A percentile compares a stretch with the other conserved stretches of the same genome.
Evolutionary conservation across 2,329 filamentous ascomycete species (phyloP).

Genomic region (Penicillium sp.): DNA sequence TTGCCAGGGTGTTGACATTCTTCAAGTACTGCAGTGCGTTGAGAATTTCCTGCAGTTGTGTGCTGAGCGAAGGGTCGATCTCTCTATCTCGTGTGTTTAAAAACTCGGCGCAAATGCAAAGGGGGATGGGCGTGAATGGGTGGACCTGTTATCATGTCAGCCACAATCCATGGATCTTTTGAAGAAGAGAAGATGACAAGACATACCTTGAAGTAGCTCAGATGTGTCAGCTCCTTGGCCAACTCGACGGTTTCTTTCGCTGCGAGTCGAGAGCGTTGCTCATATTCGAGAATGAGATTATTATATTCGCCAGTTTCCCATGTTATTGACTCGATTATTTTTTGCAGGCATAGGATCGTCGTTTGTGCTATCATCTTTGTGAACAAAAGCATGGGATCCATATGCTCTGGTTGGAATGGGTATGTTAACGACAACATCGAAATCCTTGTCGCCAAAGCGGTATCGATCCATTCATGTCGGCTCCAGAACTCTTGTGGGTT

Average conservation of each 20-base stretch:
- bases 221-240: slow-evolving; percentile 14
- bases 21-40: slow-evolving; percentile 15
- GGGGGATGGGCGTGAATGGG: slow-evolving; percentile 17
- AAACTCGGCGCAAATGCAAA: slow-evolving; percentile 17
- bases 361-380: slow-evolving; percentile 19
- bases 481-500: slow-evolving; percentile 18
- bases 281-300: slow-evolving; percentile 9
- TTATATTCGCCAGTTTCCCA: slow-evolving; percentile 12
- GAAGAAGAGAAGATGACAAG: background rate
- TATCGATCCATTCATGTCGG: slow-evolving; percentile 18
- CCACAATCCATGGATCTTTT: no score
- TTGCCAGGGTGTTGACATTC: slow-evolving; percentile 16
- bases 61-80: slow-evolving; percentile 11
- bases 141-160: slow-evolving; percentile 11
- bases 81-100: slow-evolving; percentile 12
- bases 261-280: slow-evolving; percentile 12
- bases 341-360: slow-evolving; percentile 17
- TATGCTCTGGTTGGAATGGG: slow-evolving; percentile 13
- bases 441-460: slow-evolving; percentile 13
- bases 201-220: slow-evolving; percentile 17
- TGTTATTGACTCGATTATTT: slow-evolving; percentile 12
- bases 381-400: slow-evolving; percentile 19
- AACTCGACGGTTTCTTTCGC: slow-evolving; percentile 16
- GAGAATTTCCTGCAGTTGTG: slow-evolving; percentile 14
- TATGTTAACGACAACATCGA: slow-evolving; percentile 16